Evolutionary conservation across 768 basidiomycete species (phyloP), one percentile per base, ranked within the genome.

Genomic region (Tulasnella calospora): DNA sequence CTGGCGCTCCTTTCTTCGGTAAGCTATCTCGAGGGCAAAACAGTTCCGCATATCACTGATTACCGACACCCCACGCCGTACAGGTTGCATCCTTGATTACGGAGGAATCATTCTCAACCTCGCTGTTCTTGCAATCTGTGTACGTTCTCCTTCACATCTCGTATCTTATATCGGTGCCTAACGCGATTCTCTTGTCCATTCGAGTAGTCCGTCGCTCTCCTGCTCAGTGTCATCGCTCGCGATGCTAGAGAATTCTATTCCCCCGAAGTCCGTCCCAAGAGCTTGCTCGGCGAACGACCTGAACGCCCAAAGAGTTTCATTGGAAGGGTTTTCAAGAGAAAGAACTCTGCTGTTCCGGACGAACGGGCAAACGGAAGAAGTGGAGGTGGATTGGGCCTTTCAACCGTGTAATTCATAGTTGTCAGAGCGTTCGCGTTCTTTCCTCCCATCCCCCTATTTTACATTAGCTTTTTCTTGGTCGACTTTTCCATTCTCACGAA

Each of bases 61-160:
- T 46, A 2, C 13, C 13, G 44, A 2, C 35, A n/a, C 44, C 41
- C 44, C 2, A 41, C 27, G 2, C 41, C 23, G 23, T 12, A 13
- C 41, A 44, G 51, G 38, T 46, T 51, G 38, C 44, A 33, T 44
- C 71, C 30, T 51, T 10, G 73, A 74, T 51, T 74, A 74, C 73
- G 33, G 40, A 36, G 73, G 73, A 46, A 74, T 74, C 46, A 74
- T 74, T 46, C 44, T 74, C 44, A 74, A 74, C 35, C 73, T 74
- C 23, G 41, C 41, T 30, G 33, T 74, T 40, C 46, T 74, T 8
- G 27, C 51, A 3, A 74, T 74, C 41, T 74, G 73, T 41, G 73
- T 74, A 51, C 35, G 73, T 74, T 36, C 71, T 40, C 71, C 33
- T 36, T 21, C 71, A 3, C 33, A 7, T 33, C 8, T 30, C 21